Evolutionary conservation across 768 basidiomycete genomes (phyloP), one percentile per base, ranked within the genome.

Genomic region (Russula abietina): DNA sequence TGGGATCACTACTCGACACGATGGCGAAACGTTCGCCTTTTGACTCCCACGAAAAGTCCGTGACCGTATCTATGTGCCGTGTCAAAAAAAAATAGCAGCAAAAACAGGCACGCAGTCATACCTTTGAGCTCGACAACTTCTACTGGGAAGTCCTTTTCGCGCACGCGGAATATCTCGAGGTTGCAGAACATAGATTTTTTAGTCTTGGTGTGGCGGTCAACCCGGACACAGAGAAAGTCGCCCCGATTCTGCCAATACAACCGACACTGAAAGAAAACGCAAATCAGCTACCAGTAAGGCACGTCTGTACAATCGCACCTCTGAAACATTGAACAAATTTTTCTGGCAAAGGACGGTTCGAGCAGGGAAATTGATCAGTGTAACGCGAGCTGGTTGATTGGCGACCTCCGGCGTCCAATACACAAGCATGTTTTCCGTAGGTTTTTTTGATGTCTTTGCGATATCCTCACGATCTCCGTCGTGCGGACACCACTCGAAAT

Each of bases 41-140:
- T n/a, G 97, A 96, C 74, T 98, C 97, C 97, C 97, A 98, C 51
- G 93, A 93, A 74, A 99, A 98, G 70, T 96, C 93, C 58, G 87
- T 87, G 43, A 96, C 96, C 41, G 93, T 86, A 74, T 98, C 96
- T 64, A 54, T 28, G 36, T 3, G 32, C 12, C 28, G 28, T 93
- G 71, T 45, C 61, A 19, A 57, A 16, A 65, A n/a, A 64, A 54
- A 69, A 22, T 32, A 22, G 59, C 50, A 14, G 32, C 43, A 41
- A 30, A 30, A 50, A 3, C n/a, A n/a, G n/a, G 43, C 36, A 39
- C 57, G 33, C 62, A 22, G 52, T 38, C 54, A 11, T 48, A 93
- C 93, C 95, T 81, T 98, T 99, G 55, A 96, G 81, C 75, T 99
- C 97, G 57, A 98, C 86, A 43, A 97, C 94, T 74, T 99, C 95